Conservation (phyloP, 179 eudicot species). For the Nepenthes alata region DNA sequence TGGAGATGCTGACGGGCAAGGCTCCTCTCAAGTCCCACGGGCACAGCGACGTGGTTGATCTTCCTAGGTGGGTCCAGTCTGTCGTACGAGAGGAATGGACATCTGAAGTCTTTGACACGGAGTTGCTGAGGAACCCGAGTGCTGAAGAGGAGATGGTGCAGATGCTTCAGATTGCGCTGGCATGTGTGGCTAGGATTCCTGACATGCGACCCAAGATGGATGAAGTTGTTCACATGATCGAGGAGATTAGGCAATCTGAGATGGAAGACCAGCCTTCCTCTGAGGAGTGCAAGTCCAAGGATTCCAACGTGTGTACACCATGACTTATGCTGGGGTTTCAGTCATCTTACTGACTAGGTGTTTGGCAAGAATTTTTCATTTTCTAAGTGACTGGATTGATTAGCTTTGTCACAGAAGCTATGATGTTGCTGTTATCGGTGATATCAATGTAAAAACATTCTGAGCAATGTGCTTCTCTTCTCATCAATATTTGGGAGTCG, state of each 20-base stretch:
- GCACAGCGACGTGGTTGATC: conserved; percentile 53
- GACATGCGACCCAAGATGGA: conserved; percentile 62
- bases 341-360: too few relatives aligned
- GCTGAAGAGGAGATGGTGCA: conserved; percentile 89
- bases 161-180: conserved; percentile 74
- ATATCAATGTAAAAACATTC: too few relatives aligned
- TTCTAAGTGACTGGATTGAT: too few relatives aligned
- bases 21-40: conserved; percentile 54
- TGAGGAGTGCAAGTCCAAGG: conserved; percentile 53
- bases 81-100: conserved; percentile 94
- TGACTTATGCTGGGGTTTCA: neutral
- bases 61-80: conserved; percentile 83
- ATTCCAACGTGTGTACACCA: conserved; percentile 40
- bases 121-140: conserved; percentile 39
- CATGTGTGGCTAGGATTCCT: conserved; percentile 57
- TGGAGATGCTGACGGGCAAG: conserved; percentile 79
- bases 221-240: conserved; percentile 58
- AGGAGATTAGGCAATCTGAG: conserved; percentile 43
- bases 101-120: conserved; percentile 74
- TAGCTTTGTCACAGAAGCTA: too few relatives aligned
- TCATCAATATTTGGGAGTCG: too few relatives aligned
- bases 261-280: conserved; percentile 43
- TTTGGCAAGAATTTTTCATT: too few relatives aligned
- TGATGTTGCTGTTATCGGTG: too few relatives aligned
- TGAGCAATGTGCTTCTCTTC: too few relatives aligned